A percentile compares a stretch with the other conserved stretches of the same genome.
phyloP scores from a whole-genome alignment of 176 grass and related monocot species.

The Hyparrhenia diplandra region DNA sequence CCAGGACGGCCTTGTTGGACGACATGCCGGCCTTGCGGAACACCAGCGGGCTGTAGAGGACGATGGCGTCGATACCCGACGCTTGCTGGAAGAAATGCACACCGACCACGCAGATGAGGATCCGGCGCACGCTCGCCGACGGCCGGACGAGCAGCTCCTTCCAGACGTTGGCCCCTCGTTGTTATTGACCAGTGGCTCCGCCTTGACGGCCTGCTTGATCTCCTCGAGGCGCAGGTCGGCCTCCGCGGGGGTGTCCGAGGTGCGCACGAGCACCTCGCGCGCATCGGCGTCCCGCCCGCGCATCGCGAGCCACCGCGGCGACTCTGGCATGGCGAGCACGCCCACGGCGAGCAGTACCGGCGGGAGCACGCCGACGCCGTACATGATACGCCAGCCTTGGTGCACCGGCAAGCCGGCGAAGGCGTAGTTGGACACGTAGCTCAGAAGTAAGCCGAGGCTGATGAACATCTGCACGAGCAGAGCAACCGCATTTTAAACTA shows the following conservation, averaged over 20 bases:
- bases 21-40: constrained; percentile 30
- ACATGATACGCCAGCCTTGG: constrained; percentile 48
- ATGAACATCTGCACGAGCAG: background rate
- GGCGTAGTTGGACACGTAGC: constrained; percentile 18
- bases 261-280: constrained; percentile 28
- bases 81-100: constrained; percentile 38
- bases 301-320: constrained; percentile 66
- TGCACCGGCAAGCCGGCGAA: constrained; percentile 34
- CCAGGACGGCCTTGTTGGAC: constrained; percentile 14
- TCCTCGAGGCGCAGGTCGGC: constrained; percentile 38
- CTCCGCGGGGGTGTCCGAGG: constrained; percentile 17
- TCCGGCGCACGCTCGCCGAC: no score
- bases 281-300: constrained; percentile 34
- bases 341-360: constrained; percentile 23
- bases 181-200: no score
- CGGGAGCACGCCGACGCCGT: constrained; percentile 17
- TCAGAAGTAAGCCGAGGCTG: background rate
- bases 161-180: no score
- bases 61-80: constrained; percentile 43
- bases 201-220: no score
- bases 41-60: constrained; percentile 46
- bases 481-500: background rate
- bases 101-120: constrained; percentile 5
- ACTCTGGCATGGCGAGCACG: constrained; percentile 58
- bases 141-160: no score